Evolutionary conservation across 495 filamentous ascomycete genomes (phyloP).

Genomic region (Penicillium daleae): DNA sequence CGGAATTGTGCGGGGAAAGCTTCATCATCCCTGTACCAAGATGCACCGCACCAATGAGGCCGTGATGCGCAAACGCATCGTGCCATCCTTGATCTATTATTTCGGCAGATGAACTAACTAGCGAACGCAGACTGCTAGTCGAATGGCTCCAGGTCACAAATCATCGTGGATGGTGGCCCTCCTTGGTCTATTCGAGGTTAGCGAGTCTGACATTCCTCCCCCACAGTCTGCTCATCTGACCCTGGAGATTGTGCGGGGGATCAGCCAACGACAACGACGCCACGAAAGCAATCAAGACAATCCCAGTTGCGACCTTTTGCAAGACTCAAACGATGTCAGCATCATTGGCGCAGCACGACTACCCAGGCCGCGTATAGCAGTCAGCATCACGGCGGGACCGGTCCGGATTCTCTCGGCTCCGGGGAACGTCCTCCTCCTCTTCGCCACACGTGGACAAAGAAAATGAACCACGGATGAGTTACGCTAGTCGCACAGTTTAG

Average conservation of each 20-base stretch:
- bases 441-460: neutral
- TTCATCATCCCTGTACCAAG: constrained; percentile 1
- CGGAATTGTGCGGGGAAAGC: constrained; percentile 3
- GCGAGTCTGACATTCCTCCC: constrained; percentile 2
- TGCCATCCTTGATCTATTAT: neutral
- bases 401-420: neutral
- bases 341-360: neutral
- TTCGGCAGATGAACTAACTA: neutral
- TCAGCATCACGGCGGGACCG: no score
- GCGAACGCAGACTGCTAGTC: neutral
- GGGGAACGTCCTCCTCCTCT: neutral
- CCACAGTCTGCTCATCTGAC: constrained; percentile 18
- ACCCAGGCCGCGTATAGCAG: neutral
- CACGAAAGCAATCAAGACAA: neutral
- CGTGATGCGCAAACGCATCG: neutral
- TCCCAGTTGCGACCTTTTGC: neutral
- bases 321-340: neutral
- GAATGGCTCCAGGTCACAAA: neutral
- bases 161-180: neutral
- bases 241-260: constrained; percentile 10
- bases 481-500: neutral
- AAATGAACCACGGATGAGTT: neutral
- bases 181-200: neutral
- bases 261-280: neutral
- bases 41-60: neutral